A percentile compares a stretch with the other conserved stretches of the same genome.
Conservation (phyloP, 2,329 filamentous ascomycete genomes). For the Lachnellula subtilissima region DNA sequence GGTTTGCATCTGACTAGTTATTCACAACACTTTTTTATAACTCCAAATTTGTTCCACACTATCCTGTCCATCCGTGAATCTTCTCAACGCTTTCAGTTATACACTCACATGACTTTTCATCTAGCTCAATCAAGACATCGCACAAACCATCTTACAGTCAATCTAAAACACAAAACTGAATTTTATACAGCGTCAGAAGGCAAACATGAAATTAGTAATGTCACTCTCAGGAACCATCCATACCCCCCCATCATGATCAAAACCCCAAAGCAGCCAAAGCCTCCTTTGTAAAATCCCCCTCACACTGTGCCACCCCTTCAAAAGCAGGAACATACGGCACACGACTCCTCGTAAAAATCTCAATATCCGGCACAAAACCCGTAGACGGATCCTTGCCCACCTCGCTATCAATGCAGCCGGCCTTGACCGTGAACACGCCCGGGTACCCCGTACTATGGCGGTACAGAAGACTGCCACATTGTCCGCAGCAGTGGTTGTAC, state of each 20-base stretch:
- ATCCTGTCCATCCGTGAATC: too few species aligned
- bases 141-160: too few species aligned
- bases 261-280: neutral
- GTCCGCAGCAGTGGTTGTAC: constrained; percentile 11
- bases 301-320: constrained; percentile 17
- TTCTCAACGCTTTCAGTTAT: too few species aligned
- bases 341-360: constrained; percentile 21
- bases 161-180: too few species aligned
- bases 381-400: neutral
- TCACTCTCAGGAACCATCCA: too few species aligned
- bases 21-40: too few species aligned
- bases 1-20: too few species aligned
- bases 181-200: too few species aligned
- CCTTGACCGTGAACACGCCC: constrained; percentile 18
- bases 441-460: constrained; percentile 10
- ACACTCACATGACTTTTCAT: too few species aligned
- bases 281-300: constrained; percentile 12
- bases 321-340: constrained; percentile 16
- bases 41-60: too few species aligned
- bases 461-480: constrained; percentile 16
- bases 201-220: too few species aligned
- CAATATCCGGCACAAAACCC: constrained; percentile 19
- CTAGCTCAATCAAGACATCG: too few species aligned
- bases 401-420: constrained; percentile 20
- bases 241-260: neutral